Evolutionary conservation across 1,139 yeast species (phyloP).

Genomic region (Suhomyces maxii): DNA sequence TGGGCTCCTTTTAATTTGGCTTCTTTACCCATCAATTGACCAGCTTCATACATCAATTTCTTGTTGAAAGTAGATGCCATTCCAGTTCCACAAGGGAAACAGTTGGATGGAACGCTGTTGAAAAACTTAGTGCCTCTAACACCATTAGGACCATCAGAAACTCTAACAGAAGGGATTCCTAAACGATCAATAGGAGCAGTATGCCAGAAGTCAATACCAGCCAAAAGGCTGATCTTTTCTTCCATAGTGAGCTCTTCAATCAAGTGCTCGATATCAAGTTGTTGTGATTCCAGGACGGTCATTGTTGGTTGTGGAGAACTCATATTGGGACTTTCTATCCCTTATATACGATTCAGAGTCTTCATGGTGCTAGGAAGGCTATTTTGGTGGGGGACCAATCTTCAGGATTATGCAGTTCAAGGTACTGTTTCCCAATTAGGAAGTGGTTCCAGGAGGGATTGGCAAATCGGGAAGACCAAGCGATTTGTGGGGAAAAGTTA

Average conservation of each 20-base stretch:
- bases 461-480: too few species aligned
- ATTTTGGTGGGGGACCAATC: constrained; percentile 1
- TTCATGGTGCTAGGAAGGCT: not conserved
- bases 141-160: constrained; percentile 41
- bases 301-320: not conserved
- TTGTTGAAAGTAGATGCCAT: constrained; percentile 45
- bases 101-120: constrained; percentile 35
- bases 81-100: constrained; percentile 40
- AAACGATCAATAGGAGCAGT: constrained; percentile 50
- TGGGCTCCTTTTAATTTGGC: constrained; percentile 36
- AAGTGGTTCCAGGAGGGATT: not conserved
- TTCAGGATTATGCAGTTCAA: not conserved
- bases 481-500: too few species aligned
- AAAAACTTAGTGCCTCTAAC: constrained; percentile 35
- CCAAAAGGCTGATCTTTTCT: constrained; percentile 50
- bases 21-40: constrained; percentile 36
- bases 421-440: constrained; percentile 6
- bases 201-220: constrained; percentile 59
- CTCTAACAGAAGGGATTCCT: constrained; percentile 34
- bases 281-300: constrained; percentile 4
- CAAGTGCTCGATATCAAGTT: constrained; percentile 45
- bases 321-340: too few species aligned
- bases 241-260: constrained; percentile 43
- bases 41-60: constrained; percentile 27
- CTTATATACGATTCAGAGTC: too few species aligned